phyloP scores from a whole-genome alignment of 108 stramenopile genomes.

The Cyclotella distinguenda region DNA sequence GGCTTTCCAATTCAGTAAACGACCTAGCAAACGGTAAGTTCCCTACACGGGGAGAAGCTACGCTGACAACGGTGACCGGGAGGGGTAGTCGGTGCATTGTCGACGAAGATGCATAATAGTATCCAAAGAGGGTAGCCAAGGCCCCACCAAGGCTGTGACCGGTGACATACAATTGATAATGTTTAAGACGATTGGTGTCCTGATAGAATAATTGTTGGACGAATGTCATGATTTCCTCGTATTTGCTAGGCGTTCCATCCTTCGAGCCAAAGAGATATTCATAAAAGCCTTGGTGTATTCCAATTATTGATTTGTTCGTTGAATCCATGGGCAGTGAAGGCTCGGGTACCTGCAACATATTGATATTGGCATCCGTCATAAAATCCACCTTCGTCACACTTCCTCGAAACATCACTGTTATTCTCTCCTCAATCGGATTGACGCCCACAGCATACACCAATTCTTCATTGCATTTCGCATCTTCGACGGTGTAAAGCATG shows the following conservation, averaged over 20 bases:
- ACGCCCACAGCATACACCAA: slow-evolving; percentile 65
- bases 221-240: slow-evolving; percentile 52
- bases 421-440: slow-evolving; percentile 42
- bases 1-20: slow-evolving; percentile 67
- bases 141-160: slow-evolving; percentile 84
- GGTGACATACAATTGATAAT: slow-evolving; percentile 60
- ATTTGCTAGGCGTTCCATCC: slow-evolving; percentile 45
- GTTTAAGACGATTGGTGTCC: slow-evolving; percentile 24
- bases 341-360: slow-evolving; percentile 42
- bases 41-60: slow-evolving; percentile 68
- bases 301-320: slow-evolving; percentile 8
- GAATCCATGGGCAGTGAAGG: slow-evolving; percentile 24
- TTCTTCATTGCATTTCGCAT: slow-evolving; percentile 56
- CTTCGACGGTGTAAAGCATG: slow-evolving; percentile 50
- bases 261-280: slow-evolving; percentile 60
- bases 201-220: slow-evolving; percentile 46
- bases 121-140: slow-evolving; percentile 68
- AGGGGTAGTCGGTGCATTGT: slow-evolving; percentile 1
- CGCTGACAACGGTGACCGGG: slow-evolving; percentile 60
- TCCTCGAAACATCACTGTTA: slow-evolving; percentile 69
- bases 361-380: slow-evolving; percentile 59
- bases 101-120: slow-evolving; percentile 52
- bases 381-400: slow-evolving; percentile 67
- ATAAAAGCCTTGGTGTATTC: slow-evolving; percentile 67
- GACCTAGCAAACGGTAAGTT: slow-evolving; percentile 60